phyloP scores from a whole-genome alignment of 768 basidiomycete species.

The Russula ochroleuca region DNA sequence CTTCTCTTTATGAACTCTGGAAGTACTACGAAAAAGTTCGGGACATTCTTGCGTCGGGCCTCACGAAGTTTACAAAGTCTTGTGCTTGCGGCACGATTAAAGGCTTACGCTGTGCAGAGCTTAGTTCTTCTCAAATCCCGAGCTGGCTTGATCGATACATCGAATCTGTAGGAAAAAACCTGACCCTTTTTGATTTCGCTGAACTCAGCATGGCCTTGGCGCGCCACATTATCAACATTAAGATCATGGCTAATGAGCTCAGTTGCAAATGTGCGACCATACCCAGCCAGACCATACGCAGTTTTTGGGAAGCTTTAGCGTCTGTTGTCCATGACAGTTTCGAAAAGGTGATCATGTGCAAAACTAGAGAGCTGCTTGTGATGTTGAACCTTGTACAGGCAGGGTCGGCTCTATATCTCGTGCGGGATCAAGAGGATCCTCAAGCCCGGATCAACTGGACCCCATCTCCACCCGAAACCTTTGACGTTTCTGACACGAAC shows the following conservation, averaged over 20 bases:
- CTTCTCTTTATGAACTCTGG: too few relatives aligned
- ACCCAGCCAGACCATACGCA: background rate
- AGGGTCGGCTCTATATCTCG: background rate
- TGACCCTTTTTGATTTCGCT: background rate
- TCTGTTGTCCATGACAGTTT: too few relatives aligned
- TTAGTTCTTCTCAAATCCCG: too few relatives aligned
- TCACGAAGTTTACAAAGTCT: too few relatives aligned
- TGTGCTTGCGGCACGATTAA: too few relatives aligned
- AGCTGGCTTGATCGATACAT: constrained; percentile 1
- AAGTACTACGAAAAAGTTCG: too few relatives aligned
- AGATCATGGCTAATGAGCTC: too few relatives aligned
- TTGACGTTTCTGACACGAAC: background rate
- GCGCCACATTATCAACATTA: background rate
- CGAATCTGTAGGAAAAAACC: background rate
- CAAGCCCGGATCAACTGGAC: background rate
- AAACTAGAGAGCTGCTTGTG: too few relatives aligned
- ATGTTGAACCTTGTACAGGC: background rate
- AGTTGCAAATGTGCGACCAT: background rate
- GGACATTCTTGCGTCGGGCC: too few relatives aligned
- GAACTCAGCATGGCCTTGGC: background rate
- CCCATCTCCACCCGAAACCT: background rate
- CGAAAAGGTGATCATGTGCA: background rate
- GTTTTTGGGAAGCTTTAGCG: too few relatives aligned
- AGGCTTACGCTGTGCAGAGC: too few relatives aligned
- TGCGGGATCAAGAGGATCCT: background rate